These are phyloP conservation scores for Abelmoschus esculentus DNA, from an alignment of 345 rosid genomes.

Conservation along the genomic window DNA sequence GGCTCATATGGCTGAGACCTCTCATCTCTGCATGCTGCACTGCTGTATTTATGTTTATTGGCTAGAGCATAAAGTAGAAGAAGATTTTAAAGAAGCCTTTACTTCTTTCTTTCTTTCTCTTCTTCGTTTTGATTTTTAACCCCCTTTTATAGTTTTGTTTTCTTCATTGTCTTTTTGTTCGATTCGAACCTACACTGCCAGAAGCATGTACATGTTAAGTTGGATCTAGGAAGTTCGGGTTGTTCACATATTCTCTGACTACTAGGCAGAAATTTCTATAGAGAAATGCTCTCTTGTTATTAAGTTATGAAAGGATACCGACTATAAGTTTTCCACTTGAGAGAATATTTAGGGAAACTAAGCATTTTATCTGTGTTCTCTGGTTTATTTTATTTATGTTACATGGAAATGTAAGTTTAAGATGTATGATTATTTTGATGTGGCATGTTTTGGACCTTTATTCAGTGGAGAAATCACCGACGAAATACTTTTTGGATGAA, in stretches of 20 bases:
- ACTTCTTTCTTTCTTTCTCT: no score
- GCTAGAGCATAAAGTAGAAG: no score
- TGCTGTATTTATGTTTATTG: background rate
- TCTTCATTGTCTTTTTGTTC: no score
- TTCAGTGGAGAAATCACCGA: slow-evolving; percentile 62
- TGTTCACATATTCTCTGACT: background rate
- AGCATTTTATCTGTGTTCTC: background rate
- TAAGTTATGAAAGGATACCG: background rate
- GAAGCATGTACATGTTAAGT: background rate
- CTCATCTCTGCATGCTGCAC: background rate
- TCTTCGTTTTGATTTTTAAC: no score
- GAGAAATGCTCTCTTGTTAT: background rate
- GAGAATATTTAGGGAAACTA: background rate
- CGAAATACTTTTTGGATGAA: slow-evolving; percentile 69
- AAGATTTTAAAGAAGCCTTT: no score
- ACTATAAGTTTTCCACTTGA: background rate
- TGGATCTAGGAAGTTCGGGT: background rate
- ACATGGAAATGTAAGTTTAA: background rate
- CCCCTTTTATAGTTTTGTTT: no score
- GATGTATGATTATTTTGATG: background rate
- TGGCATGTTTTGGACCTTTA: slow-evolving; percentile 30
- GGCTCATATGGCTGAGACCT: background rate
- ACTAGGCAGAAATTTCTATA: background rate
- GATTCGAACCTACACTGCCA: no score
- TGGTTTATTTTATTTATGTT: background rate